Conservation (phyloP, 345 rosid species). For the Brassica incana region DNA sequence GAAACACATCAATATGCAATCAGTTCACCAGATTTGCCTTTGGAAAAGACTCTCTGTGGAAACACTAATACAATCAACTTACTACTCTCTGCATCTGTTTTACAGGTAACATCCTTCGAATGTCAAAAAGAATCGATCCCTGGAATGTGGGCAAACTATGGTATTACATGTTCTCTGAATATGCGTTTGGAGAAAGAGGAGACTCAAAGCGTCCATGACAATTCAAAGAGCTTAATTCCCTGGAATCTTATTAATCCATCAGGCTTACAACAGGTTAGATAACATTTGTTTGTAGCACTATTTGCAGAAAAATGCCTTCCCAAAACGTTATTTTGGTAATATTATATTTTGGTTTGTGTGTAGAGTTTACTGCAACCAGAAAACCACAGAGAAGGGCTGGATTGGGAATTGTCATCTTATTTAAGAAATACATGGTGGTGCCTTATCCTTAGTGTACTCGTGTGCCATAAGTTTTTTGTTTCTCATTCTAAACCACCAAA, state of each 20-base stretch:
- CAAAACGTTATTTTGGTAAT: slow-evolving; percentile 2
- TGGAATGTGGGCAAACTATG: slow-evolving; percentile 13
- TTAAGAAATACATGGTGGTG: slow-evolving; percentile 3
- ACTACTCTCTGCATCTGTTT: background rate
- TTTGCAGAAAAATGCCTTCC: background rate
- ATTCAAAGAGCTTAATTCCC: background rate
- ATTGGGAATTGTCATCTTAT: background rate
- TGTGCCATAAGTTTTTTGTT: slow-evolving; percentile 1
- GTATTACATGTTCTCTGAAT: background rate
- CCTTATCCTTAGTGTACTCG: background rate
- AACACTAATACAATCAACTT: background rate
- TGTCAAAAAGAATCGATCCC: slow-evolving; percentile 2
- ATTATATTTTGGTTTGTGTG: background rate
- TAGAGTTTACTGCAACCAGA: slow-evolving; percentile 28
- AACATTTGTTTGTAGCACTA: background rate
- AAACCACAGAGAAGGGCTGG: background rate
- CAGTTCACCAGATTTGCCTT: background rate
- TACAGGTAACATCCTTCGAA: slow-evolving; percentile 21
- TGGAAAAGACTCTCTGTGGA: background rate
- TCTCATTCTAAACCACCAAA: background rate
- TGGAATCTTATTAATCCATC: slow-evolving; percentile 16
- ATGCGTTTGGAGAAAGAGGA: slow-evolving; percentile 4
- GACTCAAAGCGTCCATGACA: background rate
- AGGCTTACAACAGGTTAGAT: background rate
- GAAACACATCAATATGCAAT: background rate